A percentile compares a stretch with the other conserved stretches of the same genome.
These are phyloP conservation scores for Santalum album DNA, from an alignment of 164 flowering plant genomes.

Conservation along the genomic window DNA sequence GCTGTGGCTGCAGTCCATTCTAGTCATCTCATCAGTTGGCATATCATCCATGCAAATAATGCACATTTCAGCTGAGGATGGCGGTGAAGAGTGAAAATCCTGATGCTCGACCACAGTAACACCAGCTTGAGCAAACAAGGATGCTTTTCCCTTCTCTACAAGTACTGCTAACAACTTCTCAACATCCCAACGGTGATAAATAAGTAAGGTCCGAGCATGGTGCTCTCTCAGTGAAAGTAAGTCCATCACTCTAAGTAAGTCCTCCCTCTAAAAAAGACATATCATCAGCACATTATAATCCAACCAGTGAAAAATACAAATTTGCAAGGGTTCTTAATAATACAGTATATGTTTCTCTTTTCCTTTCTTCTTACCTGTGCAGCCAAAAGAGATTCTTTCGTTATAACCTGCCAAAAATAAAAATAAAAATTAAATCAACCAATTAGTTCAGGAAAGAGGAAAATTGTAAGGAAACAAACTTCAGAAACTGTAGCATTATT, in stretches of 20 bases:
- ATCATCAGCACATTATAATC: neutral
- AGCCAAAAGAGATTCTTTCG: constrained; percentile 24
- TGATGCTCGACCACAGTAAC: constrained; percentile 9
- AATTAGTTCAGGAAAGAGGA: neutral
- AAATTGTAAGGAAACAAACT: neutral
- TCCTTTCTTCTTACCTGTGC: constrained; percentile 21
- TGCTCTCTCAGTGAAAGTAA: constrained; percentile 23
- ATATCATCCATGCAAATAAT: constrained; percentile 17
- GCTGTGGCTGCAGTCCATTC: constrained; percentile 19
- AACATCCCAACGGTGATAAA: constrained; percentile 31
- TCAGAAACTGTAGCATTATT: neutral
- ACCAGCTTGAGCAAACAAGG: constrained; percentile 24
- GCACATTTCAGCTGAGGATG: constrained; percentile 7
- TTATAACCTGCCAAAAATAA: constrained; percentile 20
- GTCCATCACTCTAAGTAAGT: constrained; percentile 26
- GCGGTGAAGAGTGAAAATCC: constrained; percentile 8
- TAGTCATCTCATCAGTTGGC: constrained; percentile 6
- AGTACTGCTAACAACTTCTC: constrained; percentile 18
- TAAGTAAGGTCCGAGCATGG: constrained; percentile 29
- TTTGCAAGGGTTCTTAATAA: no score
- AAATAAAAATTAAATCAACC: neutral
- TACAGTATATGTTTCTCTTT: neutral
- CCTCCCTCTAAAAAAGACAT: constrained; percentile 17
- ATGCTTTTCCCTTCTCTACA: constrained; percentile 24
- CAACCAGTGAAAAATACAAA: no score